These are phyloP conservation scores for Suhomyces xylopsoci DNA, from an alignment of 805 yeast species.

Conservation along the genomic window DNA sequence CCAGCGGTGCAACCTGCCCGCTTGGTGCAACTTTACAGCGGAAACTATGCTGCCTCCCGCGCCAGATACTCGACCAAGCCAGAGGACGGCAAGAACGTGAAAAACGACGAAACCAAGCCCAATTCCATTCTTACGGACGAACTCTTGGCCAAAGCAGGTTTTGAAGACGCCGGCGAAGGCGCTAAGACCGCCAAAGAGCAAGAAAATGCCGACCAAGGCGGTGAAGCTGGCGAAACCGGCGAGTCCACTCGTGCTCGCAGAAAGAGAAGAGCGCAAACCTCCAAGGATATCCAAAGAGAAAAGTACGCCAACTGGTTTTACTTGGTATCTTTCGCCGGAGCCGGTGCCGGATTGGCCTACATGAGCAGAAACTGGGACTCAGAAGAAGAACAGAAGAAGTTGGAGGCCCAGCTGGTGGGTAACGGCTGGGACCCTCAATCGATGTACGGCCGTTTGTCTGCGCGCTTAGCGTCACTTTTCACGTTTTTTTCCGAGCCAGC, in stretches of 20 bases:
- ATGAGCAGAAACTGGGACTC: slow-evolving; percentile 84
- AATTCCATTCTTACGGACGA: slow-evolving; percentile 75
- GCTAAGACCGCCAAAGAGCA: neutral
- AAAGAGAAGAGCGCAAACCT: slow-evolving; percentile 46
- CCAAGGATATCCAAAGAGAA: slow-evolving; percentile 80
- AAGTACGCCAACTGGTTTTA: slow-evolving; percentile 74
- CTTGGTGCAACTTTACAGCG: neutral
- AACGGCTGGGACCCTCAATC: slow-evolving; percentile 67
- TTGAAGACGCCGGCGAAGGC: slow-evolving; percentile 44
- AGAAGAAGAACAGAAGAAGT: slow-evolving; percentile 55
- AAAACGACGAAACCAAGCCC: slow-evolving; percentile 13
- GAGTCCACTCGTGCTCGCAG: slow-evolving; percentile 19
- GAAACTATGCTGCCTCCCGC: neutral
- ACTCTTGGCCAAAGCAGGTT: slow-evolving; percentile 77
- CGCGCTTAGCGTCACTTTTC: slow-evolving; percentile 72
- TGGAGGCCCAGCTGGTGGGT: slow-evolving; percentile 51
- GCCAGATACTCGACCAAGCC: neutral
- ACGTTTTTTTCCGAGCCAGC: slow-evolving; percentile 91
- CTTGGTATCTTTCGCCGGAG: slow-evolving; percentile 53
- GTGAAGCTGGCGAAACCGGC: slow-evolving; percentile 6
- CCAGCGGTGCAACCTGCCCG: neutral
- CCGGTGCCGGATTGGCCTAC: slow-evolving; percentile 55
- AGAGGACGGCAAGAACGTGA: neutral
- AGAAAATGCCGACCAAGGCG: slow-evolving; percentile 10
- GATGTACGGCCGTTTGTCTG: slow-evolving; percentile 65